Percentiles rank a stretch among this genome's conserved stretches.
Conservation (phyloP, 2,329 filamentous ascomycete species). For the Sordariomycetes sp. region DNA sequence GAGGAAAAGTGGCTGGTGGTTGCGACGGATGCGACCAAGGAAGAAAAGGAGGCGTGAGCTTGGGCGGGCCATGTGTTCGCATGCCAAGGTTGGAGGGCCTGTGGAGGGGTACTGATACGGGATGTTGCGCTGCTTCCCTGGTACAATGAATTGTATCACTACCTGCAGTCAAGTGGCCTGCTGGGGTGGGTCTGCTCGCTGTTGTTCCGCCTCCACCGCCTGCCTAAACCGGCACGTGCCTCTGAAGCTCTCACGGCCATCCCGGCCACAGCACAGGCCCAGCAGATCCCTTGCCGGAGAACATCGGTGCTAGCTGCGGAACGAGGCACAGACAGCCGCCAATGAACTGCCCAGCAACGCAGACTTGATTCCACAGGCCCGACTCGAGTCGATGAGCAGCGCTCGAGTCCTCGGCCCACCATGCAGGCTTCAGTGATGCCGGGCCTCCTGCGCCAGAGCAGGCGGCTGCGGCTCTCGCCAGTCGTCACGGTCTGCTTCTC, state of each 20-base stretch:
- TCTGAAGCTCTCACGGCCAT: neutral
- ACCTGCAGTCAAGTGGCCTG: neutral
- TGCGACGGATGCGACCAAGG: neutral
- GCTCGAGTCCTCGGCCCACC: neutral
- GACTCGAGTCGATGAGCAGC: neutral
- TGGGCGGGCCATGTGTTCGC: neutral
- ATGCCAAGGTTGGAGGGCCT: neutral
- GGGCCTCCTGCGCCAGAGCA: neutral
- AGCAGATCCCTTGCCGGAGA: neutral
- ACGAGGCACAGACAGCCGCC: neutral
- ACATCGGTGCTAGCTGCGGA: neutral
- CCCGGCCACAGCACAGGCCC: neutral
- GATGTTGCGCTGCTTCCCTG: neutral
- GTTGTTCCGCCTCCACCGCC: neutral
- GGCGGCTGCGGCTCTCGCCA: neutral
- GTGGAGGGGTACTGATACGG: neutral
- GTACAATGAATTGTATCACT: neutral
- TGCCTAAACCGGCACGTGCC: neutral
- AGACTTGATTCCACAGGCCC: neutral
- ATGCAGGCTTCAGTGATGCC: conserved; percentile 2
- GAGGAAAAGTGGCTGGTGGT: neutral
- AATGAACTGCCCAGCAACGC: neutral
- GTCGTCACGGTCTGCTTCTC: neutral
- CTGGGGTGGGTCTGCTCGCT: neutral
- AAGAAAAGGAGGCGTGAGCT: neutral